Conservation (phyloP, 768 basidiomycete genomes). For the Pleurotus tuber-regium region DNA sequence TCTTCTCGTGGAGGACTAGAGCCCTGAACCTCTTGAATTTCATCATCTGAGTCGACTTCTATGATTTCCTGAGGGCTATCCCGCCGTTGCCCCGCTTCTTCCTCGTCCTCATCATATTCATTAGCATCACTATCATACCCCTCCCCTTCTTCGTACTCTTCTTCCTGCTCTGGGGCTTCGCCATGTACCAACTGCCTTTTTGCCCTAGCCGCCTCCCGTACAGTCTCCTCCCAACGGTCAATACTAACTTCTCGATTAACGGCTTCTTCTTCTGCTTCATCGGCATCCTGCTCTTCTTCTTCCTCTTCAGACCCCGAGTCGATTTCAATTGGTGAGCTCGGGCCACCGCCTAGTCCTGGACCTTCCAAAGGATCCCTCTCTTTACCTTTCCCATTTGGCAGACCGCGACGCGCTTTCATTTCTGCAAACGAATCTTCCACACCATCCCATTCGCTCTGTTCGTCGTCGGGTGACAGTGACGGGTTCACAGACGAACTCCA, state of each 20-base stretch:
- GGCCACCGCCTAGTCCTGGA: slow-evolving; percentile 42
- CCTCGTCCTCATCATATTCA: slow-evolving; percentile 16
- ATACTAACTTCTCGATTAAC: slow-evolving; percentile 4
- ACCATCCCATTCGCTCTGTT: slow-evolving; percentile 28
- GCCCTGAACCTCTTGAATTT: slow-evolving; percentile 14
- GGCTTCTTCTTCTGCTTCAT: slow-evolving; percentile 15
- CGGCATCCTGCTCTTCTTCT: slow-evolving; percentile 19
- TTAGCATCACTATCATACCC: no score
- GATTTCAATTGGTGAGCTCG: slow-evolving; percentile 47
- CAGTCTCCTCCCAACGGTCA: slow-evolving; percentile 5
- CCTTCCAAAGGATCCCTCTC: slow-evolving; percentile 61
- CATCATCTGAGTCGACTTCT: slow-evolving; percentile 25
- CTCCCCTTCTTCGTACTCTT: slow-evolving; percentile 11
- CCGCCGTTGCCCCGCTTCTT: background rate
- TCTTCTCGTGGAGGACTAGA: slow-evolving; percentile 2
- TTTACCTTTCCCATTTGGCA: slow-evolving; percentile 46
- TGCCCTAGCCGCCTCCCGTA: slow-evolving; percentile 4
- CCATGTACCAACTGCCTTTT: slow-evolving; percentile 10
- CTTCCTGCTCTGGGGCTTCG: background rate
- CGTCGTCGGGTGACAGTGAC: slow-evolving; percentile 15
- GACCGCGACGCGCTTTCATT: slow-evolving; percentile 41
- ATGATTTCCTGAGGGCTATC: slow-evolving; percentile 18
- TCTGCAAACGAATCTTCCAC: slow-evolving; percentile 59
- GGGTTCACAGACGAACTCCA: slow-evolving; percentile 18
- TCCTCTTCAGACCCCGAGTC: slow-evolving; percentile 31